These are phyloP conservation scores for Choricystis sp. DNA, from an alignment of 139 green algal genomes.

Conservation along the genomic window DNA sequence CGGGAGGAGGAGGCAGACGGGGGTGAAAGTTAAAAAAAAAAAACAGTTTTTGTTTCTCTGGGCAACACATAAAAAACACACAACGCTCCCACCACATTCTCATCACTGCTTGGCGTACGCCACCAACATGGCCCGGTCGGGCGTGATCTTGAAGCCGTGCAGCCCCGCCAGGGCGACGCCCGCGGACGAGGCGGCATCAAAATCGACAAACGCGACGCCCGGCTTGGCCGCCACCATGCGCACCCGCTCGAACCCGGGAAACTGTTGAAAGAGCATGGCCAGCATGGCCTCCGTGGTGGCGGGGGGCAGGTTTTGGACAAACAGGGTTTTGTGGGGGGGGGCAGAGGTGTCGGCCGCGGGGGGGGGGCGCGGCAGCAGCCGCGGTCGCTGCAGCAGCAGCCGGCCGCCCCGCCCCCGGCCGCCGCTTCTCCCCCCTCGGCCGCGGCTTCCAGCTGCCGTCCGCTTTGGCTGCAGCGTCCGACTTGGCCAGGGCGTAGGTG, in stretches of 20 bases:
- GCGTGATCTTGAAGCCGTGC: conserved; percentile 88
- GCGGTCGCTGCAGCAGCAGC: conserved; percentile 3
- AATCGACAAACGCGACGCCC: conserved; percentile 94
- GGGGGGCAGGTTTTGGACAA: conserved; percentile 83
- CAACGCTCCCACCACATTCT: neutral
- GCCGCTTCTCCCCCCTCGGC: conserved; percentile 34
- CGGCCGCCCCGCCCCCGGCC: neutral
- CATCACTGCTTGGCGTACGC: conserved; percentile 75
- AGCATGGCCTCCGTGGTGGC: conserved; percentile 74
- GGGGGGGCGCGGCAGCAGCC: neutral
- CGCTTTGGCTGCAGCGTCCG: conserved; percentile 68
- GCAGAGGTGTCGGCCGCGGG: conserved; percentile 10
- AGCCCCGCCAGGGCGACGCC: conserved; percentile 59
- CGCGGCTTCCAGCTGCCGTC: conserved; percentile 60
- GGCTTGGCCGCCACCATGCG: conserved; percentile 78
- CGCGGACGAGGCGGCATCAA: conserved; percentile 58
- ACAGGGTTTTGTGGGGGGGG: conserved; percentile 81
- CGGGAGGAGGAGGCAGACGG: neutral
- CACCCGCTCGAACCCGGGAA: conserved; percentile 79
- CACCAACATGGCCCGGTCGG: conserved; percentile 68
- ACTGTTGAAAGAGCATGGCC: conserved; percentile 86
- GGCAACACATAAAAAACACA: neutral
- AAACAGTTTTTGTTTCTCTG: neutral
- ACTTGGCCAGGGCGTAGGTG: conserved; percentile 75
- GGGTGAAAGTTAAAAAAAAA: neutral